Evolutionary conservation across 2,329 filamentous ascomycete species (phyloP), one percentile per base, ranked within the genome.

Genomic region (Xylariaceae sp.): DNA sequence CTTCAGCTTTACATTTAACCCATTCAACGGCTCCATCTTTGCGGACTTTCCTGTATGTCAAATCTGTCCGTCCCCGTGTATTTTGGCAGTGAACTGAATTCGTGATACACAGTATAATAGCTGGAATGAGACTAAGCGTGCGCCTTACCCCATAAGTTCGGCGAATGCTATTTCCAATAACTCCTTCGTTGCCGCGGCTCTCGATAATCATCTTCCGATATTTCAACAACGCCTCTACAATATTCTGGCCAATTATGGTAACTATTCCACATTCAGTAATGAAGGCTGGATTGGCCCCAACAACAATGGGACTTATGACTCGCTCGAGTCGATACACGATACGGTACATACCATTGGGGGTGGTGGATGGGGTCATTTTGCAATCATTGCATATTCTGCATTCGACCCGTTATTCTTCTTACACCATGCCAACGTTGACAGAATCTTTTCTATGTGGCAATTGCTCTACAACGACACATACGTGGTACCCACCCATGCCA

Each of bases 341-440:
- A 72, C 74, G 10, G 71, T 86, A 32, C 82, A 86, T 53, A 75
- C 75, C 23, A 71, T 71, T 67, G 67, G 76, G 42, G 64, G 67
- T 47, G 73, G 74, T 27, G 84, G 85, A 2, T 64, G 56, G 49
- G 63, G 63, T 2, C 85, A 88, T 56, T 85, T 86, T 79, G 79
- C 76, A 34, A 85, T 79, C 63, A 80, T 83, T 23, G 79, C 82
- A 16, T 85, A 85, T 55, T 86, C 87, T 2, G 79, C 85, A 0
- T 94, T 88, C 60, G 88, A 94, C 59, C 88, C 88, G 0, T 69
- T 88, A 11, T 91, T 92, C 65, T 87, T 85, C 67, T 67, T 92
- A 7, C 86, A 92, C 57, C 88, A 92, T 57, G 70, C 74, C 51
- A 90, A 86, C 64, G 77, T 89, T 6, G 88, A 94, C 59, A 79